Percentiles rank a stretch among this genome's conserved stretches.
Conservation (phyloP, 495 filamentous ascomycete genomes). For the Tuber calosporum region DNA sequence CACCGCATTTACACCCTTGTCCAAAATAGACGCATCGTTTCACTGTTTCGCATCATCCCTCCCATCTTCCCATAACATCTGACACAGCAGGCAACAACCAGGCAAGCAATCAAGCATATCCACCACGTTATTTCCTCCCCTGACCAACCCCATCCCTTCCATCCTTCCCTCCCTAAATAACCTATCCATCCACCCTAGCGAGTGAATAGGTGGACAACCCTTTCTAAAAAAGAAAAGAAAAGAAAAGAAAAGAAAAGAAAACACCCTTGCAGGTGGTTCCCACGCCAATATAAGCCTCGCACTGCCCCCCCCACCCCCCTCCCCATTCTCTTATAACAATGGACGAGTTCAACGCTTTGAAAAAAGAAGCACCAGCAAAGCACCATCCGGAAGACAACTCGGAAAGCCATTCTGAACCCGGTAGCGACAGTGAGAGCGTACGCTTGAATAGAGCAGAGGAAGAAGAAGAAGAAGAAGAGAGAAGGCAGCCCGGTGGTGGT, state of each 20-base stretch:
- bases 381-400: constrained; percentile 39
- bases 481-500: background rate
- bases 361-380: constrained; percentile 24
- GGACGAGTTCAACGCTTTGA: constrained; percentile 36
- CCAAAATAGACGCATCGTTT: background rate
- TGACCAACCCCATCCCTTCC: constrained; percentile 41
- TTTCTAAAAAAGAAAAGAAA: too few relatives aligned
- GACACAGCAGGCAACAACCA: background rate
- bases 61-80: background rate
- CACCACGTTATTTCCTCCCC: constrained; percentile 5
- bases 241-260: background rate
- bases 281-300: background rate
- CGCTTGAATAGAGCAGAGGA: constrained; percentile 39
- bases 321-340: constrained; percentile 22
- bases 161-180: constrained; percentile 15
- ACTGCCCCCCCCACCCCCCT: background rate
- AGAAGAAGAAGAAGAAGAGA: constrained; percentile 44
- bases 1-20: background rate
- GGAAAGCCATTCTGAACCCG: constrained; percentile 21
- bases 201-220: too few relatives aligned
- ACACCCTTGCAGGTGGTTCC: background rate
- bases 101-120: background rate
- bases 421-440: constrained; percentile 33
- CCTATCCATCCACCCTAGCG: background rate
- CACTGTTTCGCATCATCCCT: constrained; percentile 1